Conservation (phyloP, 2,329 filamentous ascomycete species). For the Alternaria longipes region DNA sequence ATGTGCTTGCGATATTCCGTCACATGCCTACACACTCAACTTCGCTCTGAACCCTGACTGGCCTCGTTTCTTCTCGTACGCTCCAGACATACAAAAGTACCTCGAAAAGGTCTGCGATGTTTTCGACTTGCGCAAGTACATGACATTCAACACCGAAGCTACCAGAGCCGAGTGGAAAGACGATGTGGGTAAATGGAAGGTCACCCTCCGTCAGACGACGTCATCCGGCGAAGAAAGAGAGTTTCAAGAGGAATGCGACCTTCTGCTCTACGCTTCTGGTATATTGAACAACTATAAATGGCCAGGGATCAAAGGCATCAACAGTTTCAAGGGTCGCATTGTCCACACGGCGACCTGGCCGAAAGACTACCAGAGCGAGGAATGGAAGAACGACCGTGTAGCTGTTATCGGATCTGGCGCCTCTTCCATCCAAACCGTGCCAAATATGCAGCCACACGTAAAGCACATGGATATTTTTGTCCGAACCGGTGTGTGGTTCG, state of each 20-base stretch:
- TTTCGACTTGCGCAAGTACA: slow-evolving; percentile 62
- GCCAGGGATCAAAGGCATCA: slow-evolving; percentile 54
- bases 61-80: slow-evolving; percentile 58
- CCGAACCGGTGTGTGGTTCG: slow-evolving; percentile 57
- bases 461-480: slow-evolving; percentile 60
- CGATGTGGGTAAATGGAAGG: slow-evolving; percentile 59
- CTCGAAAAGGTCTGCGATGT: slow-evolving; percentile 59
- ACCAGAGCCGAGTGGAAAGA: slow-evolving; percentile 61
- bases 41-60: slow-evolving; percentile 59
- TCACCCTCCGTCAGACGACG: slow-evolving; percentile 56
- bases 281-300: slow-evolving; percentile 53
- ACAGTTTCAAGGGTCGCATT: slow-evolving; percentile 57
- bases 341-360: slow-evolving; percentile 59
- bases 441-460: slow-evolving; percentile 57
- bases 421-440: slow-evolving; percentile 58
- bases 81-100: slow-evolving; percentile 60
- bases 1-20: slow-evolving; percentile 58
- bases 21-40: slow-evolving; percentile 57
- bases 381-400: slow-evolving; percentile 54
- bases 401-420: slow-evolving; percentile 58
- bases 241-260: slow-evolving; percentile 56
- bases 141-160: slow-evolving; percentile 62
- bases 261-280: slow-evolving; percentile 57
- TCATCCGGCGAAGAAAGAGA: slow-evolving; percentile 47
- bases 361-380: slow-evolving; percentile 55